phyloP scores from a whole-genome alignment of 2,329 filamentous ascomycete genomes.

The Botrytis fabae region DNA sequence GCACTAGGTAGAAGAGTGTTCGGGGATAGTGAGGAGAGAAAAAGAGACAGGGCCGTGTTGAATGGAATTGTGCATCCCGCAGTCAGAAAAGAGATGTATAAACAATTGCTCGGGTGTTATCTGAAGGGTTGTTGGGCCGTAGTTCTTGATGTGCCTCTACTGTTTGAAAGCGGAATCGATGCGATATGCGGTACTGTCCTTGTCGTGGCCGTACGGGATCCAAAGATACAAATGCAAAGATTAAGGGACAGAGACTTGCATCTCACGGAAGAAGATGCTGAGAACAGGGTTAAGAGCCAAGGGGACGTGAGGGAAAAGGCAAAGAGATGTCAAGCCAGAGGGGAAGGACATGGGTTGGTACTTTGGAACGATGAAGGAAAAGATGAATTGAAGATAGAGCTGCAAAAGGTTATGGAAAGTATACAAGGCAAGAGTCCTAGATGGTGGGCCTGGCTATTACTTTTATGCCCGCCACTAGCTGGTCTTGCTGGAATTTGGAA shows the following conservation, averaged over 20 bases:
- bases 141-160: slow-evolving; percentile 84
- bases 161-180: slow-evolving; percentile 89
- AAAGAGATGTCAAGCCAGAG: slow-evolving; percentile 66
- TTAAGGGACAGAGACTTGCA: slow-evolving; percentile 75
- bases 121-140: slow-evolving; percentile 80
- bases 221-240: slow-evolving; percentile 77
- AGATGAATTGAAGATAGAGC: slow-evolving; percentile 66
- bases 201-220: slow-evolving; percentile 82
- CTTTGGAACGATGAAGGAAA: slow-evolving; percentile 86
- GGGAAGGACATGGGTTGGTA: slow-evolving; percentile 68
- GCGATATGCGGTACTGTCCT: slow-evolving; percentile 80
- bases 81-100: slow-evolving; percentile 80
- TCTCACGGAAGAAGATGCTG: slow-evolving; percentile 79
- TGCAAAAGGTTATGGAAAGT: slow-evolving; percentile 64
- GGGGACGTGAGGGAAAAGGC: slow-evolving; percentile 84
- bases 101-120: slow-evolving; percentile 70
- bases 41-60: slow-evolving; percentile 71
- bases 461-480: slow-evolving; percentile 73
- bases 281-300: slow-evolving; percentile 84
- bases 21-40: slow-evolving; percentile 69
- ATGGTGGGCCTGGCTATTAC: slow-evolving; percentile 70
- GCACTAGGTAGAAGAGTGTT: slow-evolving; percentile 86
- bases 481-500: slow-evolving; percentile 67
- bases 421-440: slow-evolving; percentile 57
- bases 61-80: slow-evolving; percentile 93